Evolutionary conservation across 2,329 filamentous ascomycete species (phyloP).

Genomic region (Diaporthe helianthi): DNA sequence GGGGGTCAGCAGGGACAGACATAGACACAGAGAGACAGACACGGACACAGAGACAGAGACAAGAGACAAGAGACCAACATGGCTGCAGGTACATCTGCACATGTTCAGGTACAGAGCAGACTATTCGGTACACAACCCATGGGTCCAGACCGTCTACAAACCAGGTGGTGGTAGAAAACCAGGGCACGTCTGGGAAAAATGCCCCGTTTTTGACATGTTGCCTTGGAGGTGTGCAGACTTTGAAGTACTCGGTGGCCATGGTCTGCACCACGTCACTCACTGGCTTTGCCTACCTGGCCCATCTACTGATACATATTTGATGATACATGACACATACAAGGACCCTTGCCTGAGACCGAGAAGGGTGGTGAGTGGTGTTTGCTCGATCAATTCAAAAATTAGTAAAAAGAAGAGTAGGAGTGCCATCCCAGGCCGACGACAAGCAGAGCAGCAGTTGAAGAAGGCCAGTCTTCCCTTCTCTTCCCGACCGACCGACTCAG

Average conservation of each 20-base stretch:
- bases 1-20: background rate
- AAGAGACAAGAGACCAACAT: background rate
- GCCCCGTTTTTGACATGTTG: background rate
- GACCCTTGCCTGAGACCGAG: conserved; percentile 19
- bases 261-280: conserved; percentile 14
- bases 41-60: background rate
- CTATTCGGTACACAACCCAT: background rate
- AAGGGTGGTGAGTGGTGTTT: conserved; percentile 5
- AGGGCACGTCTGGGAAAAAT: conserved; percentile 15
- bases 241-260: background rate
- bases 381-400: background rate
- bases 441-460: background rate
- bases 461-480: conserved; percentile 19
- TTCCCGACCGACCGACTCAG: conserved; percentile 26
- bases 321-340: conserved; percentile 21
- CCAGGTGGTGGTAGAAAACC: background rate
- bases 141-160: conserved; percentile 1
- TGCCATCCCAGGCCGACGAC: conserved; percentile 15
- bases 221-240: too few relatives aligned
- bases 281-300: background rate
- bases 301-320: conserved; percentile 9
- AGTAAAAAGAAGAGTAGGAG: background rate
- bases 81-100: conserved; percentile 8
- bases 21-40: background rate
- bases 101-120: background rate